Conservation (phyloP, 352 stramenopile genomes). For the Phytophthora cactorum region DNA sequence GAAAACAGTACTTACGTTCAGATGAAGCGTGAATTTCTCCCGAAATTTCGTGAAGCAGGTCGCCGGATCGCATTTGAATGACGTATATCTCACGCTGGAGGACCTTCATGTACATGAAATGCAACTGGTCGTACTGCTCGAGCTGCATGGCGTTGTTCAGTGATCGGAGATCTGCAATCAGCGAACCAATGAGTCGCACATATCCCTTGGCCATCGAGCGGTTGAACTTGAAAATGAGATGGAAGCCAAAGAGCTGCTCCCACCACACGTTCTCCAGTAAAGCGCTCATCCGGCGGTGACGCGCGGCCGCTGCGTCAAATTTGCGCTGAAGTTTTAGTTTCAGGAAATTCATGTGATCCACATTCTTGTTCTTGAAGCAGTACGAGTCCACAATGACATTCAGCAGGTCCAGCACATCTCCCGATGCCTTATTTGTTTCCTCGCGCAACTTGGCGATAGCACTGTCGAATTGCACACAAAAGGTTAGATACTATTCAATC, state of each 20-base stretch:
- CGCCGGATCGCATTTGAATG: slow-evolving; percentile 69
- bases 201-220: slow-evolving; percentile 75
- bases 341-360: slow-evolving; percentile 85
- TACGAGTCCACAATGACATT: slow-evolving; percentile 88
- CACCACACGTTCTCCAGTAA: slow-evolving; percentile 82
- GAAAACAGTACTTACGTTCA: slow-evolving; percentile 37
- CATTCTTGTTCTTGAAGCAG: slow-evolving; percentile 90
- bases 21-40: slow-evolving; percentile 57
- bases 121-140: slow-evolving; percentile 74
- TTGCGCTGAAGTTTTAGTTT: slow-evolving; percentile 76
- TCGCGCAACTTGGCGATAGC: slow-evolving; percentile 59
- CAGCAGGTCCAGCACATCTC: slow-evolving; percentile 72
- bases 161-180: slow-evolving; percentile 69
- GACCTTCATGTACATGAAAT: slow-evolving; percentile 80
- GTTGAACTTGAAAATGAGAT: slow-evolving; percentile 74
- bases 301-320: slow-evolving; percentile 58
- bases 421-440: slow-evolving; percentile 54
- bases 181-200: slow-evolving; percentile 62
- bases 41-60: slow-evolving; percentile 77
- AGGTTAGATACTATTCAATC: not conserved
- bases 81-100: slow-evolving; percentile 85
- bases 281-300: slow-evolving; percentile 62
- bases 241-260: slow-evolving; percentile 80
- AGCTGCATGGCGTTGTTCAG: slow-evolving; percentile 85
- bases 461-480: slow-evolving; percentile 27